These are phyloP conservation scores for Chaetomium fimeti DNA, from an alignment of 495 filamentous ascomycete species.

Conservation along the genomic window DNA sequence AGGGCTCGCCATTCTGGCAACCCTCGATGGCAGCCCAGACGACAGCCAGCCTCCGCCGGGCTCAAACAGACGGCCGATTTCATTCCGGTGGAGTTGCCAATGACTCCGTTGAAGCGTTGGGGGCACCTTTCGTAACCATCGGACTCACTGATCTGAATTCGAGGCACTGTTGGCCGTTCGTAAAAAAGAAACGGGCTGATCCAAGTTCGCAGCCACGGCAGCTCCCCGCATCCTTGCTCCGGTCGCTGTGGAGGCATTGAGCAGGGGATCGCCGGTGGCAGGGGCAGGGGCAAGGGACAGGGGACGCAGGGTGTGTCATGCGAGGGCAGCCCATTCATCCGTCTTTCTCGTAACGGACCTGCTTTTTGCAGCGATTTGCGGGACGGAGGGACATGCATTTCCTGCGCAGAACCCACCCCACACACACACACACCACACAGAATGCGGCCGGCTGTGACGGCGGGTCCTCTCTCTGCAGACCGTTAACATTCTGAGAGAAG, in stretches of 20 bases:
- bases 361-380: background rate
- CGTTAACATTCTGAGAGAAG: slow-evolving; percentile 17
- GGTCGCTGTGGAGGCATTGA: background rate
- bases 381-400: slow-evolving; percentile 18
- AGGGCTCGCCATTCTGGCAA: slow-evolving; percentile 18
- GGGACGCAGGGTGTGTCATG: slow-evolving; percentile 22
- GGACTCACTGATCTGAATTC: background rate
- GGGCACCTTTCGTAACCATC: background rate
- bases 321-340: slow-evolving; percentile 22
- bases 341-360: slow-evolving; percentile 18
- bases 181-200: background rate
- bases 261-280: slow-evolving; percentile 16
- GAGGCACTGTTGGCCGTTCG: background rate
- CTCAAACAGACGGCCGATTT: slow-evolving; percentile 1
- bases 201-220: background rate
- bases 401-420: slow-evolving; percentile 2
- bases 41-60: slow-evolving; percentile 6
- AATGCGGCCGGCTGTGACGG: slow-evolving; percentile 17
- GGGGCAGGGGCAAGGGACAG: slow-evolving; percentile 7
- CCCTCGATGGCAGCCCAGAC: slow-evolving; percentile 21
- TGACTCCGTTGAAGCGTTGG: slow-evolving; percentile 6
- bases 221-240: background rate
- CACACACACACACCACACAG: background rate
- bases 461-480: slow-evolving; percentile 25
- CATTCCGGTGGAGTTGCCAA: background rate